Base-by-base conservation (phyloP, 108 stramenopile genomes). In the Schizochytrium sp. region DNA sequence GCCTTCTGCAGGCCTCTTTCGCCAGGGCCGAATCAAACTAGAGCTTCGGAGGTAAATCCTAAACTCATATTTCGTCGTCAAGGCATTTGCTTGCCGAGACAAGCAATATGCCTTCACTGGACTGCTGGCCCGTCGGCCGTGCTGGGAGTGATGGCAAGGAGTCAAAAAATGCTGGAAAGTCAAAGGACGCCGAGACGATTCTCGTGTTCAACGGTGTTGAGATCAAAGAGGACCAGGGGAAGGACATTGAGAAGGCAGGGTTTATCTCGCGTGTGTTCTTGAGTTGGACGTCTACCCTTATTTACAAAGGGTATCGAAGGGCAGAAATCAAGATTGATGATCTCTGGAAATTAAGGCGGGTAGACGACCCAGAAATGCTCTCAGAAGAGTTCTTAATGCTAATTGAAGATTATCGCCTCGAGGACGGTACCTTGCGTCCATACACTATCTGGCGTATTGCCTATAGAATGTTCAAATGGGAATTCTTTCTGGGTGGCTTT, bases 311-410 rank as follows among this genome's bases (percentile, higher is more conserved):
- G 76, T 83, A 83, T 53, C 49, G 55, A 53, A 47, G 53, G 7
- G 53, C 49, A 28, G 17, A 5, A 55, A 83, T 83, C 76, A 12
- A 83, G 76, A 83, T 53, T 13, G 28, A 42, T 12, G 53, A 83
- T 28, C 53, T 83, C 10, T 83, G 76, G 76, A 49, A 55, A 28
- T 53, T 83, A 8, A 17, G 76, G 15, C 10, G 5, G 15, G 28
- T 17, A 17, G 76, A 83, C 40, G 76, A 83, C 3, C 76, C 76
- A 38, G 76, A 83, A 28, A 83, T 83, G 76, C 76, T 83, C 76
- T 49, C 76, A 1, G 76, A 47, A 50, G 12, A 50, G 45, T 40
- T 83, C 53, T 2, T 83, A 53, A 28, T 5, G 0, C 49, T 42
- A 15, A 47, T 83, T 38, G 76, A 55, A 55, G 53, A 55, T n/a